Evolutionary conservation across 805 yeast species (phyloP).

Genomic region (Teunomyces tritomae): DNA sequence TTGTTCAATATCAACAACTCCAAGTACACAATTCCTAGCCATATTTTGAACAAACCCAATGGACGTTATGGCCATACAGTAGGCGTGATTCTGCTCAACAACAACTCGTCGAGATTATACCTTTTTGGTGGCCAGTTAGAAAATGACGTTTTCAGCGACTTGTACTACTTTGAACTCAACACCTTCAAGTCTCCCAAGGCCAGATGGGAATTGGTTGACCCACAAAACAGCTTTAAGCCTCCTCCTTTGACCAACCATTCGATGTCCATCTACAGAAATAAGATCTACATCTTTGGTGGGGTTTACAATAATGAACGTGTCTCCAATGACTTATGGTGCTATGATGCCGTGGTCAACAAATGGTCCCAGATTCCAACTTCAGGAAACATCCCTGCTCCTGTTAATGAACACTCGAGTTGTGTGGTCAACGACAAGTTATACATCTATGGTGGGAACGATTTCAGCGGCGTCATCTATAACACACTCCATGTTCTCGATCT

Average conservation of each 20-base stretch:
- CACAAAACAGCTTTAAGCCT: constrained; percentile 50
- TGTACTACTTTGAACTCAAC: constrained; percentile 82
- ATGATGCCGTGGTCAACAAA: constrained; percentile 60
- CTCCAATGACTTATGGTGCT: constrained; percentile 75
- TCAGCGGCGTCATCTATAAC: constrained; percentile 64
- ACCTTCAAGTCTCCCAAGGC: constrained; percentile 81
- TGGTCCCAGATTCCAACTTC: constrained; percentile 73
- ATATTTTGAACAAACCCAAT: constrained; percentile 59
- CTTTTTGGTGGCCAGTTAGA: constrained; percentile 93
- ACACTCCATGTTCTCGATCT: constrained; percentile 75
- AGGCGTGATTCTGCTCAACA: constrained; percentile 58
- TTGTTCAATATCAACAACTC: constrained; percentile 61
- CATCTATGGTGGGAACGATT: constrained; percentile 85
- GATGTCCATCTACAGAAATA: constrained; percentile 75
- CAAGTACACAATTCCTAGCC: constrained; percentile 45
- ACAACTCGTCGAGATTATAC: constrained; percentile 55
- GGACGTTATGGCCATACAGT: constrained; percentile 96
- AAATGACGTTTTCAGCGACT: constrained; percentile 80
- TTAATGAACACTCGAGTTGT: constrained; percentile 89
- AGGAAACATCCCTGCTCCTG: constrained; percentile 79
- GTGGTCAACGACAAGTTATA: constrained; percentile 75
- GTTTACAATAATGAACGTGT: constrained; percentile 64
- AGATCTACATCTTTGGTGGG: constrained; percentile 90
- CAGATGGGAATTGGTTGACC: constrained; percentile 73
- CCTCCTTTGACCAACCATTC: constrained; percentile 92